Percentiles rank a stretch among this genome's conserved stretches.
These are phyloP conservation scores for Scopulariopsis brevicaulis DNA, from an alignment of 2,329 filamentous ascomycete species.

Conservation along the genomic window DNA sequence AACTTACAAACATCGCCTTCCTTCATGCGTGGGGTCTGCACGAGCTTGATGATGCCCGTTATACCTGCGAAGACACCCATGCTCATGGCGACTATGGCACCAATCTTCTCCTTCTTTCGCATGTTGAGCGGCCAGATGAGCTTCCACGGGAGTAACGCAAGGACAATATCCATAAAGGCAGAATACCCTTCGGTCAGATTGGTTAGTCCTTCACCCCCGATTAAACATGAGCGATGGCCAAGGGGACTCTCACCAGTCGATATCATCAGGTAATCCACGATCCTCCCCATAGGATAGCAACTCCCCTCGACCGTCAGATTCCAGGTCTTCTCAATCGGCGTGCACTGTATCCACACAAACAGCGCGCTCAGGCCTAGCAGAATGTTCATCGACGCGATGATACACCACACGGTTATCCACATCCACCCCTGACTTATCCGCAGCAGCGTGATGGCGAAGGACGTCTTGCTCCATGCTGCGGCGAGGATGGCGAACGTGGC, in stretches of 20 bases:
- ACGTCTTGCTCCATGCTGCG: constrained; percentile 15
- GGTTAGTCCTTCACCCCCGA: neutral
- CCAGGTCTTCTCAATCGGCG: constrained; percentile 14
- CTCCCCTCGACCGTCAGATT: constrained; percentile 9
- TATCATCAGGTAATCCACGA: constrained; percentile 5
- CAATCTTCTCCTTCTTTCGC: constrained; percentile 14
- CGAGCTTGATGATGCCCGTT: constrained; percentile 9
- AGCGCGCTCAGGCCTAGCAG: constrained; percentile 11
- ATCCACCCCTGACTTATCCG: constrained; percentile 13
- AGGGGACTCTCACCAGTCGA: no score
- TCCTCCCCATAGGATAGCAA: constrained; percentile 9
- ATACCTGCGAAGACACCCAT: constrained; percentile 13
- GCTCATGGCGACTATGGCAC: constrained; percentile 14
- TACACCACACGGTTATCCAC: constrained; percentile 14
- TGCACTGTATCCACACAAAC: constrained; percentile 15
- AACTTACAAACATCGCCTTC: constrained; percentile 4
- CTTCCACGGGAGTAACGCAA: constrained; percentile 13
- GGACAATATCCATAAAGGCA: constrained; percentile 10
- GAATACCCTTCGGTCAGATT: constrained; percentile 6
- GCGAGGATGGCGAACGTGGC: constrained; percentile 1
- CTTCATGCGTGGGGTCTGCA: constrained; percentile 5
- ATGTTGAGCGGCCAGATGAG: constrained; percentile 15
- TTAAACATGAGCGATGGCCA: no score
- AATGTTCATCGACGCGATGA: constrained; percentile 14
- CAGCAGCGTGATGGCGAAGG: constrained; percentile 16